Conservation (phyloP, 2,329 filamentous ascomycete species). For the Teratosphaeria gauchensis region DNA sequence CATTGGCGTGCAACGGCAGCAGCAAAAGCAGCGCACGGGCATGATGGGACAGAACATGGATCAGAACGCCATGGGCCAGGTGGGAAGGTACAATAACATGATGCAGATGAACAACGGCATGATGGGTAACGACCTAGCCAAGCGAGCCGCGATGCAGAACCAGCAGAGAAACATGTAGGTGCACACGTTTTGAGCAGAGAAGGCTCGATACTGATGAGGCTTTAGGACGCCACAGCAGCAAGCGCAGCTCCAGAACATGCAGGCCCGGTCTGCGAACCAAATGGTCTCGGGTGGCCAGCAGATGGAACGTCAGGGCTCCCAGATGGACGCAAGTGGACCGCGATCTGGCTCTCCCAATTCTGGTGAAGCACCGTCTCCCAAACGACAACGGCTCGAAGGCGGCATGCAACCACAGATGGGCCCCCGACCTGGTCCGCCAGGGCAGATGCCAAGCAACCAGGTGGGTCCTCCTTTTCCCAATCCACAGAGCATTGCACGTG, state of each 20-base stretch:
- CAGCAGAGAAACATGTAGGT: slow-evolving; percentile 15
- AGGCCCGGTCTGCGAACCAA: slow-evolving; percentile 31
- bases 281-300: slow-evolving; percentile 58
- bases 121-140: slow-evolving; percentile 37
- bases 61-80: slow-evolving; percentile 41
- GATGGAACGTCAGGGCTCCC: slow-evolving; percentile 81
- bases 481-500: slow-evolving; percentile 12
- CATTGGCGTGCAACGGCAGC: slow-evolving; percentile 55
- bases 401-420: slow-evolving; percentile 67
- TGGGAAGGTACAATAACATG: slow-evolving; percentile 49
- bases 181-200: neutral
- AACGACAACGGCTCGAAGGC: slow-evolving; percentile 68
- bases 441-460: slow-evolving; percentile 22
- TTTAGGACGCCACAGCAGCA: slow-evolving; percentile 20
- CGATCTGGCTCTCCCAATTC: slow-evolving; percentile 72
- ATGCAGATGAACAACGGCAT: slow-evolving; percentile 7
- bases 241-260: slow-evolving; percentile 48
- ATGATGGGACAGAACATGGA: slow-evolving; percentile 61
- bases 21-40: slow-evolving; percentile 57
- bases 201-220: neutral
- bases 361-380: slow-evolving; percentile 82
- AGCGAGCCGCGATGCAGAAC: slow-evolving; percentile 13
- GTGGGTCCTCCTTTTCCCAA: slow-evolving; percentile 22
- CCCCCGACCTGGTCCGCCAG: slow-evolving; percentile 21
- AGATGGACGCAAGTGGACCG: slow-evolving; percentile 74